Evolutionary conservation across 2,329 filamentous ascomycete species (phyloP).

Genomic region (Trichoderma afroharzianum): DNA sequence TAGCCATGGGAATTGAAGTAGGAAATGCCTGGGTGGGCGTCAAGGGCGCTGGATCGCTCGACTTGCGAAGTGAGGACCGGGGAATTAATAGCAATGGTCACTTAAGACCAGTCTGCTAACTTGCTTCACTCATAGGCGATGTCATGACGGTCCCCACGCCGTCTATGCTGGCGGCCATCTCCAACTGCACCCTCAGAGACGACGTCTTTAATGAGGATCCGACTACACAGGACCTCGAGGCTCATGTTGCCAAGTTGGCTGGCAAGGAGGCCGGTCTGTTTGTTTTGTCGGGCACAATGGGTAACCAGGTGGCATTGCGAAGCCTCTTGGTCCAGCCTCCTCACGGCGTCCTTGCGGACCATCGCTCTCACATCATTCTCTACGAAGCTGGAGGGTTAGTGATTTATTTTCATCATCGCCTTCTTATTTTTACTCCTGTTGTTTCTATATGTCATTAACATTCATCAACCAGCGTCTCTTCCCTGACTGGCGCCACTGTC

Average conservation of each 20-base stretch:
- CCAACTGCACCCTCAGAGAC: slow-evolving; percentile 70
- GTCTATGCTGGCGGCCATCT: slow-evolving; percentile 78
- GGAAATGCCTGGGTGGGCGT: slow-evolving; percentile 36
- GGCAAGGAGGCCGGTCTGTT: slow-evolving; percentile 75
- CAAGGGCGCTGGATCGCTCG: slow-evolving; percentile 37
- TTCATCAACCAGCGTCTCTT: slow-evolving; percentile 55
- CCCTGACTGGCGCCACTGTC: slow-evolving; percentile 67
- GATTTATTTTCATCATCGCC: neutral
- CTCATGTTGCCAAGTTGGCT: slow-evolving; percentile 67
- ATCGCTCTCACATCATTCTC: slow-evolving; percentile 71
- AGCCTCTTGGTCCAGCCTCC: slow-evolving; percentile 76
- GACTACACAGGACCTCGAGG: slow-evolving; percentile 72
- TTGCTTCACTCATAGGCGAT: slow-evolving; percentile 38
- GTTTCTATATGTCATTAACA: neutral
- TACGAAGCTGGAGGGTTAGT: slow-evolving; percentile 60
- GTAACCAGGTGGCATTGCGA: slow-evolving; percentile 81
- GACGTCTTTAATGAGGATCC: slow-evolving; percentile 80
- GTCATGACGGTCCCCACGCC: slow-evolving; percentile 68
- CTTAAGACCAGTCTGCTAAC: neutral
- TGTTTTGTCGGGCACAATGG: slow-evolving; percentile 89
- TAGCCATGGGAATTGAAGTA: neutral
- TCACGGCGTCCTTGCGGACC: slow-evolving; percentile 74
- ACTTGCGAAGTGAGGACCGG: slow-evolving; percentile 37
- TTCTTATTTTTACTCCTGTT: neutral
- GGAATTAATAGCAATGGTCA: neutral